Evolutionary conservation across 768 basidiomycete species (phyloP), one percentile per base, ranked within the genome.

Genomic region (Boletus barrowsii): DNA sequence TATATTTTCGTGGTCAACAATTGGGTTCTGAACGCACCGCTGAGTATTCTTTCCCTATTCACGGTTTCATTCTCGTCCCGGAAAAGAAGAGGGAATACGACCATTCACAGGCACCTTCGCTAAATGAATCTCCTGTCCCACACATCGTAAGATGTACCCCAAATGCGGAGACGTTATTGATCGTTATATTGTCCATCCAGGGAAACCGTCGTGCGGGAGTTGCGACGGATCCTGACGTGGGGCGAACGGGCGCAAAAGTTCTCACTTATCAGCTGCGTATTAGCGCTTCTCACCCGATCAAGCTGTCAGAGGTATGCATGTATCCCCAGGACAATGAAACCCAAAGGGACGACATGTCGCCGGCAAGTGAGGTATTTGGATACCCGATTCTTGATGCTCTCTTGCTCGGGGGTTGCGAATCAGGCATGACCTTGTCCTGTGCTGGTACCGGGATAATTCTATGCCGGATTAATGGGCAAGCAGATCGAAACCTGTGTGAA

Each of bases 91-190:
- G 13, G n/a, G 18, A 47, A 49, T 58, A 58, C 51, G 44, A 50
- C 42, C 33, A 20, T 42, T 62, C 59, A 52, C 50, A 59, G 64
- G 65, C 47, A 57, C 59, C 48, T 61, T 67, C 59, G 51, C 15
- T n/a, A 41, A 49, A n/a, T 6, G 65, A 64, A 64, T 55, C 62
- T 35, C 62, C 50, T n/a, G 26, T 56, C 53, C 49, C 53, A 57
- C 49, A 54, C 26, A 43, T 24, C 53, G 35, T 37, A 47, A 45
- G 40, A n/a, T 22, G 52, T 32, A 24, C 44, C 56, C 52, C 51
- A 53, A 58, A 54, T 29, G 49, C 33, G 56, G 54, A 56, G 54
- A 26, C 18, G 5, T 35, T n/a, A 37, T 47, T 51, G 56, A 58
- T 58, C 46, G 10, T 29, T 29, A 51, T 30, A 4, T 35, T 24